phyloP scores from a whole-genome alignment of 1,284 basidiomycete species.

The Pascua sp. region DNA sequence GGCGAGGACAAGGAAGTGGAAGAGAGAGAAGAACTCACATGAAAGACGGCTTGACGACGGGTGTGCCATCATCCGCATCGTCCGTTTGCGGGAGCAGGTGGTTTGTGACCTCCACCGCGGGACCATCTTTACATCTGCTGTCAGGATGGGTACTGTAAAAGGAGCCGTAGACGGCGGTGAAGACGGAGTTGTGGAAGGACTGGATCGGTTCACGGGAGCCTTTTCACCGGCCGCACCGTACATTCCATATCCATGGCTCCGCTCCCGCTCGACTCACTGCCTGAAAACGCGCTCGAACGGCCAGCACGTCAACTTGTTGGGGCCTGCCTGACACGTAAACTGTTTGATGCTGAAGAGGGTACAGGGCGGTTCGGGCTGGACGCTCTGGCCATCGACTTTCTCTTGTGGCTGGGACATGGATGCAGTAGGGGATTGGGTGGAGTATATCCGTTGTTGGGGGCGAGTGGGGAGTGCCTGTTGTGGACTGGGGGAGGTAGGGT shows the following conservation, averaged over 20 bases:
- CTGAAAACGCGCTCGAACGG: constrained; percentile 20
- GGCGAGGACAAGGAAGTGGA: no score
- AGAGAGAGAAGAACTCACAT: constrained; percentile 4
- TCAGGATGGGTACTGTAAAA: neutral
- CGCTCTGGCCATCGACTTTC: neutral
- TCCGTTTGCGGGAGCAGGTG: neutral
- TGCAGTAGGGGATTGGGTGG: no score
- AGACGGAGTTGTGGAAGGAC: neutral
- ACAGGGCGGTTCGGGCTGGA: constrained; percentile 2
- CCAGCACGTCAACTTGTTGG: constrained; percentile 12
- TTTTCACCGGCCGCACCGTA: neutral
- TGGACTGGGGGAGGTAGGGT: no score
- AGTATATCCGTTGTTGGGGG: no score
- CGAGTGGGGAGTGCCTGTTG: no score
- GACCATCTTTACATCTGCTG: constrained; percentile 13
- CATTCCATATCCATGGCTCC: neutral
- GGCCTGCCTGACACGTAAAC: constrained; percentile 10
- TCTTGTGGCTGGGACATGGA: no score
- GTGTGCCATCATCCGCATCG: neutral
- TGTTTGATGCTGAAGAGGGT: constrained; percentile 14
- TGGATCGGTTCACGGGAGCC: neutral
- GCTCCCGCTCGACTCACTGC: constrained; percentile 11
- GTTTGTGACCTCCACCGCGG: constrained; percentile 18
- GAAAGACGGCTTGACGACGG: constrained; percentile 7
- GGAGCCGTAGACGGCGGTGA: neutral